Evolutionary conservation across 1,139 yeast genomes (phyloP).

Genomic region (Yamadazyma blattariae): DNA sequence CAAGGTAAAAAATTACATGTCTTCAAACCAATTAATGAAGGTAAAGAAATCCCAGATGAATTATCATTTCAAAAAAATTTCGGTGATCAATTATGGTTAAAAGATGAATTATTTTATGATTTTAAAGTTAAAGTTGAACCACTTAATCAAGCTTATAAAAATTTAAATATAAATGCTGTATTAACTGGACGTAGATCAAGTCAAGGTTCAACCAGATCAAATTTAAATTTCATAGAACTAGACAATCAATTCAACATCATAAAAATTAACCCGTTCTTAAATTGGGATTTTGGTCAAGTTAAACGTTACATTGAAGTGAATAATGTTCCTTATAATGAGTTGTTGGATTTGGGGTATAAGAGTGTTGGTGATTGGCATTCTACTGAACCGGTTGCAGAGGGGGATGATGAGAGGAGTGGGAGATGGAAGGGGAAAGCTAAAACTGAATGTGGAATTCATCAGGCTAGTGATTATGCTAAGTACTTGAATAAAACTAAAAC

Average conservation of each 20-base stretch:
- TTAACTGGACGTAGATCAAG: slow-evolving; percentile 89
- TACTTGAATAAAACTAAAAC: too few species aligned
- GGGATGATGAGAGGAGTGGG: slow-evolving; percentile 94
- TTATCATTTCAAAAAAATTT: slow-evolving; percentile 62
- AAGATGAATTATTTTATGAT: slow-evolving; percentile 78
- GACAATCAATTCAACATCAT: slow-evolving; percentile 67
- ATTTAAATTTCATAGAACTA: slow-evolving; percentile 73
- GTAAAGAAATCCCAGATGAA: slow-evolving; percentile 49
- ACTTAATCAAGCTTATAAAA: slow-evolving; percentile 76
- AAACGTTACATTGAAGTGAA: slow-evolving; percentile 64
- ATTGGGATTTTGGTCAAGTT: slow-evolving; percentile 79
- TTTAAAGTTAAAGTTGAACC: slow-evolving; percentile 92
- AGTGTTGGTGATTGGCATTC: slow-evolving; percentile 97
- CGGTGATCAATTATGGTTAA: slow-evolving; percentile 81
- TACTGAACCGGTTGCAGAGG: slow-evolving; percentile 83
- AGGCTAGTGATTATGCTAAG: slow-evolving; percentile 67
- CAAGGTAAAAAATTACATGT: slow-evolving; percentile 48
- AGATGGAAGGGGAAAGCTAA: slow-evolving; percentile 93
- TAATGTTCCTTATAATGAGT: slow-evolving; percentile 79
- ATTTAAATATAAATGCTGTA: slow-evolving; percentile 72
- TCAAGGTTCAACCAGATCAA: slow-evolving; percentile 83
- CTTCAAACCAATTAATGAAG: slow-evolving; percentile 53
- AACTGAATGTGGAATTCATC: slow-evolving; percentile 96
- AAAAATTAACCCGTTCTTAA: slow-evolving; percentile 86
- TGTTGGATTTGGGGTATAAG: slow-evolving; percentile 83